Evolutionary conservation across 176 grass and related monocot genomes (phyloP), one percentile per base, ranked within the genome.

Genomic region (Lolium multiflorum): DNA sequence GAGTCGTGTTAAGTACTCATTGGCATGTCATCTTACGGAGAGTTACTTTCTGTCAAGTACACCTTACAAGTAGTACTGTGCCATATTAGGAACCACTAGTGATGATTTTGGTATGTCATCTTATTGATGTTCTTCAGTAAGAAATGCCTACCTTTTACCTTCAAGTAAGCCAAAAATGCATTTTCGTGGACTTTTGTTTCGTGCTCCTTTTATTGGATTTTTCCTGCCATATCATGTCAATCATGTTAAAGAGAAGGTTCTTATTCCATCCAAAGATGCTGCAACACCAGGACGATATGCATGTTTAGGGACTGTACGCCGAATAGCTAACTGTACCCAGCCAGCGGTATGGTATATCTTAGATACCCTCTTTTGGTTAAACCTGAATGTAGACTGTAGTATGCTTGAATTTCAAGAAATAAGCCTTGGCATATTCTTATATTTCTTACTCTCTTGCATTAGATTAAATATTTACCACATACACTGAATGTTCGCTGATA

Each of bases 61-160:
- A 35, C 31, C 31, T 35, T 35, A 35, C 31, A 64, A 62, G 21
- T 12, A 62, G 10, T 62, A 62, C 22, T 26, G 3, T 62, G 60
- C 60, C 60, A 62, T 62, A 22, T 25, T 62, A 62, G 60, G 21
- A 62, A 62, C 60, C 60, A 62, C 60, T 62, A 62, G 60, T 13
- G 22, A 62, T 62, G 21, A 62, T 62, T 25, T 35, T 35, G 31
- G 31, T 35, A 35, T 35, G 31, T 3, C 31, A 35, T 35, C 31
- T 35, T 35, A 35, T 35, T 35, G 31, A 35, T 35, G 31, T 62
- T 62, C 4, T 62, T 62, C 21, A 62, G 4, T 62, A 25, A 26
- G 60, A 21, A 62, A 62, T 62, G 22, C 60, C 60, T 25, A 62
- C 22, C 4, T 12, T 62, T 62, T 62, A 25, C 20, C 21, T 61